Evolutionary conservation across 1,139 yeast species (phyloP).

Genomic region (Blastobotrys proliferans): DNA sequence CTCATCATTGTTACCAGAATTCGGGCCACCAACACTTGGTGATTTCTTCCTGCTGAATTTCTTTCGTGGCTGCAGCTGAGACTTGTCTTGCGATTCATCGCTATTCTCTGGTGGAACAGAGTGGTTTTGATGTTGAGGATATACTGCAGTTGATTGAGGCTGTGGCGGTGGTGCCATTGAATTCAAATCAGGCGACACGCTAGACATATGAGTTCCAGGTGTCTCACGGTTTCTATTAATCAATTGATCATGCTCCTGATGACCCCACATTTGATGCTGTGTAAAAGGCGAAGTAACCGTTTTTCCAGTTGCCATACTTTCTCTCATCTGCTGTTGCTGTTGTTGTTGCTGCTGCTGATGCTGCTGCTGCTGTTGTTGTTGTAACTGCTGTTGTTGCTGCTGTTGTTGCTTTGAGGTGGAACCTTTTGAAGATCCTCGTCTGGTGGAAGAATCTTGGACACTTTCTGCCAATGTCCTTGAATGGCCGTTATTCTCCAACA

Average conservation of each 20-base stretch:
- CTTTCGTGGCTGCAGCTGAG: background rate
- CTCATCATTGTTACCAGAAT: constrained; percentile 5
- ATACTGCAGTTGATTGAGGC: too few species aligned
- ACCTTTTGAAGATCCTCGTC: background rate
- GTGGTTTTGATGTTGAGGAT: too few species aligned
- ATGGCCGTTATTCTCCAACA: constrained; percentile 18
- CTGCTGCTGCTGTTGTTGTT: background rate
- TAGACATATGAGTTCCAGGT: background rate
- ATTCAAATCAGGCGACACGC: constrained; percentile 1
- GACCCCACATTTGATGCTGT: background rate
- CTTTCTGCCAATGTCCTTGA: constrained; percentile 6
- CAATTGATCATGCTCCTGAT: constrained; percentile 10
- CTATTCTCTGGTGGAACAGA: too few species aligned
- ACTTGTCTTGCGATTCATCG: background rate
- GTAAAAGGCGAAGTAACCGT: too few species aligned
- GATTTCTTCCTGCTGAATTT: background rate
- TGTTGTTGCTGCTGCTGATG: background rate
- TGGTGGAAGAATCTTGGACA: background rate
- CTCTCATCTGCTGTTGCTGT: background rate
- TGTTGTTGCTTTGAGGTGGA: too few species aligned
- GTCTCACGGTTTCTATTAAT: constrained; percentile 8
- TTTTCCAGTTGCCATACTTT: background rate
- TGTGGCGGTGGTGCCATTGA: too few species aligned
- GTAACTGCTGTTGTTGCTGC: background rate
- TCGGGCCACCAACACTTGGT: background rate